Evolutionary conservation across 495 filamentous ascomycete species (phyloP), one percentile per base, ranked within the genome.

Genomic region (Elasticomyces elasticus): DNA sequence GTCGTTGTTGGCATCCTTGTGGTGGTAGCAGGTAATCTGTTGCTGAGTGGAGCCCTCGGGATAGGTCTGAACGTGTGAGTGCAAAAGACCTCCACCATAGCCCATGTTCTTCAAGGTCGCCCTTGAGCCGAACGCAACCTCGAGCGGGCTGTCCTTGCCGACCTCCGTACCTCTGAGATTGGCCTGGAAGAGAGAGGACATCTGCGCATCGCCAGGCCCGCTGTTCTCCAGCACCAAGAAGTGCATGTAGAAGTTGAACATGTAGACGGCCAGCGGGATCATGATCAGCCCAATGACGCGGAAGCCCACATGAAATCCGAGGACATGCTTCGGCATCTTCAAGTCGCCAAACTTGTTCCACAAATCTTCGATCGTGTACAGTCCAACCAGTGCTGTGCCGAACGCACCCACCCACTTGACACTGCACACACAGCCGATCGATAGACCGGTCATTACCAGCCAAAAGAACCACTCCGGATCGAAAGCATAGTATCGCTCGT

Each of bases 1-100:
- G 71, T 98, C 94, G 64, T 98, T 98, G 74, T 98, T 98, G 61
- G 92, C 80, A 78, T 98, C 92, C 66, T 98, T 98, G 75, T 98
- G 92, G 69, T 98, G 92, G 67, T 98, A 98, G 72, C 92, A 98
- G 27, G 92, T 98, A 50, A 98, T 85, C 69, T 98, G 92, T 64
- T 98, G 94, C 69, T 98, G 92, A 6, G 69, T 69, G 13, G 94
- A 97, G 27, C 92, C 92, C 69, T 98, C 94, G 0, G 92, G 92
- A 62, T 86, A 98, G 13, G 91, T 87, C 69, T 98, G 92, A 58
- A 97, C 81, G 73, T 97, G 94, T 31, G 88, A 95, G 71, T 98
- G 92, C 47, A 98, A 80, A n/a, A 98, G 80, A 59, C 92, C 92
- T 65, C 92, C 92, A 48, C 92, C 92, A 62, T 98, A 98, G 4